phyloP scores from a whole-genome alignment of 352 stramenopile genomes.

The Phytophthora cactorum region DNA sequence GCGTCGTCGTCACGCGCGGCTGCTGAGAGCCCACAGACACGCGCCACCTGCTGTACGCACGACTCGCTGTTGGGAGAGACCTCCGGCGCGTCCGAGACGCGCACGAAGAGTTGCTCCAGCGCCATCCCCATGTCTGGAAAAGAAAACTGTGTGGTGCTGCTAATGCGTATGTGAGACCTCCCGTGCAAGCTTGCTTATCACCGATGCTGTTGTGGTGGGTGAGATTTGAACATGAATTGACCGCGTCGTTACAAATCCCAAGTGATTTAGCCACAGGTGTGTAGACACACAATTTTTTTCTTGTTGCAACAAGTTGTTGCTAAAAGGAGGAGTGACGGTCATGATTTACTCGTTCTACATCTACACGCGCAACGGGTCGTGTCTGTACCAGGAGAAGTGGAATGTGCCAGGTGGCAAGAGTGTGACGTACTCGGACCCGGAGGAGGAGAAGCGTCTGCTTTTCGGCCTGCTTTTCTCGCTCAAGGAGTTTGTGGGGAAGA shows the following conservation, averaged over 20 bases:
- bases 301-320: too few relatives aligned
- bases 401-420: conserved; percentile 61
- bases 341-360: conserved; percentile 95
- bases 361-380: conserved; percentile 89
- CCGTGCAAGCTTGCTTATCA: conserved; percentile 31
- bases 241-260: conserved; percentile 16
- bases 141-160: not conserved
- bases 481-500: conserved; percentile 89
- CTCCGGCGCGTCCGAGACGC: conserved; percentile 24
- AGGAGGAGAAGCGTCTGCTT: conserved; percentile 92
- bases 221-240: conserved; percentile 9
- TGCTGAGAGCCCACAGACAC: conserved; percentile 28
- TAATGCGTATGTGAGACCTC: not conserved
- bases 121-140: conserved; percentile 44
- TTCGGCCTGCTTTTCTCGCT: conserved; percentile 94
- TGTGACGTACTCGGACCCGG: conserved; percentile 80
- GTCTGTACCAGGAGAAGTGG: conserved; percentile 93
- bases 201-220: conserved; percentile 27
- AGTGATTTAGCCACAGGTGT: conserved; percentile 5
- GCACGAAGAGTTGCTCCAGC: conserved; percentile 40
- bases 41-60: conserved; percentile 37
- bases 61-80: conserved; percentile 23
- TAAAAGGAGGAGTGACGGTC: not conserved
- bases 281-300: not conserved
- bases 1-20: conserved; percentile 11